Base-by-base conservation (phyloP, 2,329 filamentous ascomycete genomes). In the Pyrenophora graminea region DNA sequence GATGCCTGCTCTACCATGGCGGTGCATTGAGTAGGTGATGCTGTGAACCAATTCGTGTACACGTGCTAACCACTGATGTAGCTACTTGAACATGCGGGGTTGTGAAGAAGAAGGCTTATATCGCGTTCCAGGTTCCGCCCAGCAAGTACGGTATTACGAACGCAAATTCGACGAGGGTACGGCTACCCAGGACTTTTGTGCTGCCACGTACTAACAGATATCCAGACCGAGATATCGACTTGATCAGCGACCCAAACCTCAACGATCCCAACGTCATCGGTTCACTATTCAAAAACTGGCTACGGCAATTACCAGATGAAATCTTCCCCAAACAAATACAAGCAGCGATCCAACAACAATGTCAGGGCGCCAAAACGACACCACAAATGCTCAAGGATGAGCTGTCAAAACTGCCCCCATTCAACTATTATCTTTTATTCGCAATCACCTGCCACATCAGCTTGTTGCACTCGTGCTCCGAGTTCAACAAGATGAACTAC, bases 401-500 rank as follows among this genome's bases (percentile, higher is more conserved):
- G 73, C 84, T 97, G 2, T 96, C 93, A 1, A 92, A 90, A 63
- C 81, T 97, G n/a, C 90, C 93, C 6, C 93, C 93, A 0, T 97
- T 94, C 80, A 96, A 97, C 76, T 97, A 97, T 76, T 97, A 97
- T 69, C 87, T 97, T 12, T 85, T 97, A 5, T 97, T 97, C 71
- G 93, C 93, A 64, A 96, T 97, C 63, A 97, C 93, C 30, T 97
- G 93, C 74, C 93, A 97, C 67, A 85, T 97, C 41, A 96, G 91
- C 64, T 82, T 97, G 21, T 82, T 97, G 8, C 86, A 96, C 62
- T 91, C 90, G 1, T 93, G 96, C 72, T 89, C 91, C 19, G 90
- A 95, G 59, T 92, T 93, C 79, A 97, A 97, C 82, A 96, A 96
- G 78, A 97, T 97, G 93, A 91, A 96, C 70, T 96, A 93, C 70